Conservation (phyloP, 164 flowering plant species). For the Aristolochia contorta region DNA sequence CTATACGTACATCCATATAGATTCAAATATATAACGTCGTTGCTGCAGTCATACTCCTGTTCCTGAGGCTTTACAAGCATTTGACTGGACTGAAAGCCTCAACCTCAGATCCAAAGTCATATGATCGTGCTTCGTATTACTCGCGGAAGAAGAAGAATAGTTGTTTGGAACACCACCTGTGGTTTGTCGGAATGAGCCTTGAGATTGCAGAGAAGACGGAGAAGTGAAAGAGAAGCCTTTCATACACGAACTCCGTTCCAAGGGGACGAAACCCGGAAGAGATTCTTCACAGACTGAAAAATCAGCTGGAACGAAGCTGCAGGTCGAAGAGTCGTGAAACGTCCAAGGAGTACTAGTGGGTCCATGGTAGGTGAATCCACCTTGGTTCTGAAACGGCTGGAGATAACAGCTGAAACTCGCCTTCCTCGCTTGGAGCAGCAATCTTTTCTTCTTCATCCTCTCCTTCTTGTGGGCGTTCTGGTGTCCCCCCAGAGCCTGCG, state of each 20-base stretch:
- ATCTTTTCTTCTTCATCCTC: constrained; percentile 69
- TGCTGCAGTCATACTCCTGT: too few relatives aligned
- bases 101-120: too few relatives aligned
- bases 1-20: too few relatives aligned
- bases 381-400: constrained; percentile 36
- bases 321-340: constrained; percentile 30
- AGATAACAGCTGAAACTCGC: constrained; percentile 54
- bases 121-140: too few relatives aligned
- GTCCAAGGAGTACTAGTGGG: constrained; percentile 20
- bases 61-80: too few relatives aligned
- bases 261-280: constrained; percentile 43
- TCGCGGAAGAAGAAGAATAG: too few relatives aligned
- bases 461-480: constrained; percentile 98
- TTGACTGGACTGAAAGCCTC: too few relatives aligned
- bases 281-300: constrained; percentile 35
- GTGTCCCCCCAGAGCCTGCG: constrained; percentile 97
- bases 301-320: constrained; percentile 15
- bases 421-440: constrained; percentile 76
- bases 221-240: too few relatives aligned
- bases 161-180: too few relatives aligned
- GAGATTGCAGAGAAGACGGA: too few relatives aligned
- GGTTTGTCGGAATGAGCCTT: too few relatives aligned
- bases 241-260: constrained; percentile 19
- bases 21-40: too few relatives aligned
- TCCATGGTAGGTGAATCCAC: constrained; percentile 9